These are phyloP conservation scores for Phytophthora brassicae DNA, from an alignment of 352 stramenopile species.

Conservation along the genomic window DNA sequence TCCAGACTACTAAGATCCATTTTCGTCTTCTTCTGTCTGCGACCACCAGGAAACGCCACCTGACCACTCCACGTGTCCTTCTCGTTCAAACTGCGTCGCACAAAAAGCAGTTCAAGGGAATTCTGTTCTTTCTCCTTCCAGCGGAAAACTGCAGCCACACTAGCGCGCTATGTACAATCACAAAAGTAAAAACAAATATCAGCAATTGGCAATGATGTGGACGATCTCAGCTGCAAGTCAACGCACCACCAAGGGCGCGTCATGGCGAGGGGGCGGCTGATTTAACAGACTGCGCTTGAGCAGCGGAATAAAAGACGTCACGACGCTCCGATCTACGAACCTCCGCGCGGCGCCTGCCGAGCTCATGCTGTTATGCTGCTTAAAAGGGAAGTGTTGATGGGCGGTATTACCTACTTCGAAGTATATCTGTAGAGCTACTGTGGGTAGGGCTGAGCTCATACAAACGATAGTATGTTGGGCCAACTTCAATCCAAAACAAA, in stretches of 20 bases:
- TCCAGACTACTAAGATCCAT: slow-evolving; percentile 32
- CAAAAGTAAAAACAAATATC: too few species aligned
- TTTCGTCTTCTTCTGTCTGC: slow-evolving; percentile 57
- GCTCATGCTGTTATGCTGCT: slow-evolving; percentile 20
- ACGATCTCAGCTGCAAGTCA: slow-evolving; percentile 2
- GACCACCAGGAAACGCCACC: slow-evolving; percentile 77
- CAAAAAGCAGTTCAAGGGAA: slow-evolving; percentile 75
- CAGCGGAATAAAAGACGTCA: slow-evolving; percentile 51
- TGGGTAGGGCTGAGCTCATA: slow-evolving; percentile 10
- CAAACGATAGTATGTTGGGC: slow-evolving; percentile 10
- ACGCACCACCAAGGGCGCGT: slow-evolving; percentile 38
- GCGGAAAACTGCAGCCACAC: slow-evolving; percentile 79
- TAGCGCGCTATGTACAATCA: slow-evolving; percentile 49
- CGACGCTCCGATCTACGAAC: slow-evolving; percentile 46
- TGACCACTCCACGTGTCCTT: slow-evolving; percentile 83
- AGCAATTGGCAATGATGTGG: background rate
- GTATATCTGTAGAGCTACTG: background rate
- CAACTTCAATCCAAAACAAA: slow-evolving; percentile 1
- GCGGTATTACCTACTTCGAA: too few species aligned
- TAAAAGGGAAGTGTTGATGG: slow-evolving; percentile 19
- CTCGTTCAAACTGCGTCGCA: slow-evolving; percentile 73
- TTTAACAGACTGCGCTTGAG: slow-evolving; percentile 59
- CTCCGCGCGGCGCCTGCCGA: slow-evolving; percentile 19
- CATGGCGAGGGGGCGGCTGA: slow-evolving; percentile 30
- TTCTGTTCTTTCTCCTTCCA: slow-evolving; percentile 68